Conservation (phyloP, 2,329 filamentous ascomycete genomes). For the Lasiodiplodia citricola region DNA sequence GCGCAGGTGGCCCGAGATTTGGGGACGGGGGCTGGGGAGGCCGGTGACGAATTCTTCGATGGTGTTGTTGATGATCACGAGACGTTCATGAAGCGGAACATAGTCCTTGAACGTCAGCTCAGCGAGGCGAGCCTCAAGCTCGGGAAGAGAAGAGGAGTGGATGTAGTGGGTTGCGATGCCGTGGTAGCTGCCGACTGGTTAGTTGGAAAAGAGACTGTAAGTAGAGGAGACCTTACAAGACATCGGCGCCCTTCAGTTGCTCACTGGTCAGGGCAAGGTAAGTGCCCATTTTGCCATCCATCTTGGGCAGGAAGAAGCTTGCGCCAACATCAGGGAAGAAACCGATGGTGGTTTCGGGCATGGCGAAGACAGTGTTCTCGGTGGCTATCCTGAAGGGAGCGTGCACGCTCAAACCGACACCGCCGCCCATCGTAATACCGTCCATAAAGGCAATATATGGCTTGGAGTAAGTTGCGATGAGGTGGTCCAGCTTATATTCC, state of each 20-base stretch:
- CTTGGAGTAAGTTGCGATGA: slow-evolving; percentile 91
- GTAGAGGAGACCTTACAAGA: slow-evolving; percentile 56
- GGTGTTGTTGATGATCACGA: slow-evolving; percentile 78
- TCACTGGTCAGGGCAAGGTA: slow-evolving; percentile 94
- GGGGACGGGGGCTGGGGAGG: slow-evolving; percentile 65
- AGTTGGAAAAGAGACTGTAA: neutral
- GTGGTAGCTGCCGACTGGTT: slow-evolving; percentile 60
- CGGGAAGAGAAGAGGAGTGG: slow-evolving; percentile 83
- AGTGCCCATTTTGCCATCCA: slow-evolving; percentile 85
- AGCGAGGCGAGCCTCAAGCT: slow-evolving; percentile 81
- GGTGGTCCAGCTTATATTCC: slow-evolving; percentile 95
- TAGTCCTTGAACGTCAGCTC: slow-evolving; percentile 89
- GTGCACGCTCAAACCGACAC: slow-evolving; percentile 91
- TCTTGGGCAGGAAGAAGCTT: slow-evolving; percentile 90
- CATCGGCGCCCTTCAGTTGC: slow-evolving; percentile 79
- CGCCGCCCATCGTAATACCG: slow-evolving; percentile 97
- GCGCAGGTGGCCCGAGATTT: slow-evolving; percentile 72
- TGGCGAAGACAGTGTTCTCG: slow-evolving; percentile 92
- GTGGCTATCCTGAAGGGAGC: slow-evolving; percentile 96
- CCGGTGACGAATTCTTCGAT: slow-evolving; percentile 92
- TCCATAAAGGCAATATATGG: slow-evolving; percentile 97
- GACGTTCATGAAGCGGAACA: slow-evolving; percentile 65
- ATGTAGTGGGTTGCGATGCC: slow-evolving; percentile 96
- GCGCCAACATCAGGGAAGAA: slow-evolving; percentile 99
- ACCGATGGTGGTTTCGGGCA: slow-evolving; percentile 98